Conservation (phyloP, 78 protist genomes). For the Polysphondylium violaceum region DNA sequence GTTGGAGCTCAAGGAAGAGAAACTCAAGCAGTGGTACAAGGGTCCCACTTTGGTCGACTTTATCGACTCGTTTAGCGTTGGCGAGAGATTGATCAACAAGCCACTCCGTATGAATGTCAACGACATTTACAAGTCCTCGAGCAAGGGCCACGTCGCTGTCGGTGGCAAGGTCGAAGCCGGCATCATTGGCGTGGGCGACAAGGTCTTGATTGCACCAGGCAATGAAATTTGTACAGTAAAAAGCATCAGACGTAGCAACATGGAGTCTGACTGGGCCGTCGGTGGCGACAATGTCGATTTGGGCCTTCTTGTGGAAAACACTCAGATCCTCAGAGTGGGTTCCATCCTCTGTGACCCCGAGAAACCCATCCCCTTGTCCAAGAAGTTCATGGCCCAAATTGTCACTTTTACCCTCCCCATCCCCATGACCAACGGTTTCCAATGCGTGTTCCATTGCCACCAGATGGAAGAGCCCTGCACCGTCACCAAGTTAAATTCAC, state of each 20-base stretch:
- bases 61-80: slow-evolving; percentile 76
- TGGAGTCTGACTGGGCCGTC: slow-evolving; percentile 62
- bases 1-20: slow-evolving; percentile 24
- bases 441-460: slow-evolving; percentile 70
- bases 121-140: slow-evolving; percentile 82
- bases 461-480: slow-evolving; percentile 67
- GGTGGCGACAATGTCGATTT: slow-evolving; percentile 92
- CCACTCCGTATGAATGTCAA: slow-evolving; percentile 89
- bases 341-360: slow-evolving; percentile 79
- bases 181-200: slow-evolving; percentile 71
- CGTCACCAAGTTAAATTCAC: not conserved
- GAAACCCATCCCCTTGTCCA: slow-evolving; percentile 53
- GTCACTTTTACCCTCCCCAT: slow-evolving; percentile 59
- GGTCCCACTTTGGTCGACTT: slow-evolving; percentile 77
- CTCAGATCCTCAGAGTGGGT: slow-evolving; percentile 62
- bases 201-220: slow-evolving; percentile 73
- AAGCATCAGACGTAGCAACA: not conserved
- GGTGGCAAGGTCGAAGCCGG: slow-evolving; percentile 92
- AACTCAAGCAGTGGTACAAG: slow-evolving; percentile 83
- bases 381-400: slow-evolving; percentile 75
- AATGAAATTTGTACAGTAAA: slow-evolving; percentile 75
- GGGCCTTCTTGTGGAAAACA: slow-evolving; percentile 7
- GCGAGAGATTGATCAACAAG: slow-evolving; percentile 65
- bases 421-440: slow-evolving; percentile 74
- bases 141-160: slow-evolving; percentile 70